Conservation (phyloP, 257 asterid species). For the Nicotiana obtusifolia region DNA sequence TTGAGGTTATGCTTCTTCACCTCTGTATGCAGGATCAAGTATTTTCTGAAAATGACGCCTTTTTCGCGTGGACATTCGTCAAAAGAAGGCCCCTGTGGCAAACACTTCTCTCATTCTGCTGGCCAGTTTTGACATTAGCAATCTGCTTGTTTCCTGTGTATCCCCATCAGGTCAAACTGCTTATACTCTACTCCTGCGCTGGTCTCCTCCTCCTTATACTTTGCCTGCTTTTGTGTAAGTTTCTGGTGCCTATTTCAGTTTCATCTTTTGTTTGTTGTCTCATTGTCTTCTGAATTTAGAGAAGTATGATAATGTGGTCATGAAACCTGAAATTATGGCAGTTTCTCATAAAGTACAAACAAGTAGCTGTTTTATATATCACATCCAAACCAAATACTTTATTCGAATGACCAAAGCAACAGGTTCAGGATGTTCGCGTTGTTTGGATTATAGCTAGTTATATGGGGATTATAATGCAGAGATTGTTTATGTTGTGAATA, state of each 20-base stretch:
- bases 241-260: constrained; percentile 16
- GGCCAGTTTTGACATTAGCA: constrained; percentile 96
- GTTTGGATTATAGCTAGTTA: too few relatives aligned
- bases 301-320: neutral
- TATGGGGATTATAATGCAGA: too few relatives aligned
- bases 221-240: constrained; percentile 75
- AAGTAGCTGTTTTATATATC: neutral
- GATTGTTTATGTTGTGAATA: too few relatives aligned
- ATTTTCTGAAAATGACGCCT: constrained; percentile 90
- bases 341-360: neutral
- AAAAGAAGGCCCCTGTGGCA: constrained; percentile 96
- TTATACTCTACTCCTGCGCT: constrained; percentile 92
- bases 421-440: neutral
- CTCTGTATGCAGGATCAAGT: constrained; percentile 71
- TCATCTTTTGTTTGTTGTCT: neutral
- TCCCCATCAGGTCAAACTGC: constrained; percentile 87
- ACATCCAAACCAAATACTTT: neutral
- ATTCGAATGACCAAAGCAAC: neutral
- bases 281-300: neutral
- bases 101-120: constrained; percentile 92
- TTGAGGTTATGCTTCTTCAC: constrained; percentile 2
- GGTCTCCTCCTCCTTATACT: constrained; percentile 86
- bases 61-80: constrained; percentile 93
- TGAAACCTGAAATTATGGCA: neutral
- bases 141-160: constrained; percentile 98